phyloP scores from a whole-genome alignment of 768 basidiomycete genomes.

The Mycena floridula region DNA sequence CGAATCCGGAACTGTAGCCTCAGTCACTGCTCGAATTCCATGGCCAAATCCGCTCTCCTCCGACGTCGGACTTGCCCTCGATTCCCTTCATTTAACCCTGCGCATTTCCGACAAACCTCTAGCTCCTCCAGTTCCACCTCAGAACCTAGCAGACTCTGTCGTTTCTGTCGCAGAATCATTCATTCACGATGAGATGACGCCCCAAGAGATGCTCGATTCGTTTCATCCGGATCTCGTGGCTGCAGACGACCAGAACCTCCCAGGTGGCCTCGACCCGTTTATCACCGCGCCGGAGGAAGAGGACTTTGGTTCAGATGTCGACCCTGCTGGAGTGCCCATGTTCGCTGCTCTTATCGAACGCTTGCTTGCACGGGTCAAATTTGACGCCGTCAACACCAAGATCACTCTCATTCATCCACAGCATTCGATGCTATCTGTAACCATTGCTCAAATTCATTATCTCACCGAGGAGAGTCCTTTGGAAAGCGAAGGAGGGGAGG shows the following conservation, averaged over 20 bases:
- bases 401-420: slow-evolving; percentile 65
- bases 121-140: slow-evolving; percentile 7
- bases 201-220: slow-evolving; percentile 68
- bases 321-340: slow-evolving; percentile 73
- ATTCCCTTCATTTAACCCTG: slow-evolving; percentile 65
- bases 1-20: slow-evolving; percentile 65
- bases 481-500: slow-evolving; percentile 19
- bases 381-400: slow-evolving; percentile 62
- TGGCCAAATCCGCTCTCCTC: slow-evolving; percentile 82
- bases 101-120: slow-evolving; percentile 20
- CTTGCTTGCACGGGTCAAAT: slow-evolving; percentile 72
- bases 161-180: slow-evolving; percentile 82
- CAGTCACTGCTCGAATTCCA: slow-evolving; percentile 73
- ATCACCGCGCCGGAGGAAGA: slow-evolving; percentile 35
- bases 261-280: slow-evolving; percentile 65
- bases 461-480: slow-evolving; percentile 31
- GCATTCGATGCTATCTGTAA: slow-evolving; percentile 55
- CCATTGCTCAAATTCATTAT: slow-evolving; percentile 53
- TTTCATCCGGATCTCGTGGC: slow-evolving; percentile 40
- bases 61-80: slow-evolving; percentile 61
- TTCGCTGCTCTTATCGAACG: slow-evolving; percentile 78
- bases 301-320: slow-evolving; percentile 35
- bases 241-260: slow-evolving; percentile 41
- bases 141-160: slow-evolving; percentile 71
- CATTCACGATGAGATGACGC: slow-evolving; percentile 73